Base-by-base conservation (phyloP, 2,329 filamentous ascomycete genomes). In the Botrytis porri region DNA sequence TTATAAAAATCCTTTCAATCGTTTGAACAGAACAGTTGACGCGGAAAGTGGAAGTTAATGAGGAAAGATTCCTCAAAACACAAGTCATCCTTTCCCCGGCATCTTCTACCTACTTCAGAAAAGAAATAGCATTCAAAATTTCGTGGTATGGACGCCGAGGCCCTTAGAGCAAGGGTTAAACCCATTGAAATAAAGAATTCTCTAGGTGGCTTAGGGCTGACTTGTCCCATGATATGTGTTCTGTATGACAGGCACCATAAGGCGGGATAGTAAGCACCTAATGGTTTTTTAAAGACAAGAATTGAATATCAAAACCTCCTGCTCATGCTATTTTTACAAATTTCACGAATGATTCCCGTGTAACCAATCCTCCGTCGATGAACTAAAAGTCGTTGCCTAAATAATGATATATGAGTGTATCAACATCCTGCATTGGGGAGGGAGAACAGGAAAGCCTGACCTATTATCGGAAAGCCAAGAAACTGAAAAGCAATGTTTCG, bases 351-450 rank as follows among this genome's bases (percentile, higher is more conserved):
- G 18, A 25, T 29, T 67, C 14, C 64, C 25, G 9, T n/a, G 22
- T 4, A 18, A 43, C 37, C 9, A 67, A 67, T 43, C 48, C 29
- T 39, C 12, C 20, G n/a, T n/a, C n/a, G 32, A 39, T 29, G 32
- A 60, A 39, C 25, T 35, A 32, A 69, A 67, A 8, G 20, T 69
- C 54, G 70, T 45, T 72, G 70, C 63, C 70, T 69, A 61, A 51
- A 60, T 51, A 51, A 72, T 69, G 25, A 41, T 29, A 66, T 32
- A 9, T 25, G 32, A 51, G 41, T 32, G 9, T 54, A 12, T n/a
- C 37, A 32, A 45, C 1, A 10, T 25, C 29, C 63, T 48, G 9
- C 22, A 51, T 35, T n/a, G 22, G 22, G 43, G 22, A 37, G 22
- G 43, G 22, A 37, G 6, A 20, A 25, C 9, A 35, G 29, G 43